Base-by-base conservation (phyloP, 768 basidiomycete species). In the Tylopilus rubrobrunneus region DNA sequence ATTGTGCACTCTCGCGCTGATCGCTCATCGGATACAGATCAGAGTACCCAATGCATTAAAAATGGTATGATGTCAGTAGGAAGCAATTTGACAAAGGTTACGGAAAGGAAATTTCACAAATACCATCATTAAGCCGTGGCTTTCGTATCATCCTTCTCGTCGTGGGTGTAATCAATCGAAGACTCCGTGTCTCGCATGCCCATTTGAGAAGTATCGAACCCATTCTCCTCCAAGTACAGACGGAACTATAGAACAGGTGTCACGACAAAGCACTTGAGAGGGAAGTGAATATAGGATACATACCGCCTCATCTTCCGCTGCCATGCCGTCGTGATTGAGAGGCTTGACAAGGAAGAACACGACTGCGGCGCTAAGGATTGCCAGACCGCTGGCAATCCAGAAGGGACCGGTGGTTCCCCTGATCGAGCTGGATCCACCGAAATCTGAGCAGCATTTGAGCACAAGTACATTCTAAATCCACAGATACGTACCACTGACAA, bases 351-450 rank as follows among this genome's bases (percentile, higher is more conserved):
- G 84, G 69, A 90, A 68, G 59, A 84, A 77, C 0, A 86, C 84
- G 58, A 92, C 72, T 9, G 84, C 21, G 3, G 94, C 93, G 55
- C 88, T 90, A 48, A 92, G 57, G 44, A 96, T 58, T 4, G 92
- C 92, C 45, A 97, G 78, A 76, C 85, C 87, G 59, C 87, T 89
- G n/a, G 78, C 91, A 57, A 92, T 68, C 88, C 86, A 92, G 80
- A 92, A 92, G 14, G 90, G 90, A 19, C 91, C 90, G 0, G 92
- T 92, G 65, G 87, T 85, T 47, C 85, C 87, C 56, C 73, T 77
- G 36, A 71, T 66, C 25, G 79, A 71, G 12, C 48, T 59, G 2
- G 76, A 9, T 6, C 85, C 85, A 55, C 84, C 85, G 56, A 90
- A 90, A 21, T 78, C 87, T 58, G n/a, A 46, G 47, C 21, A n/a